These are phyloP conservation scores for Oryza glumipatula DNA, from an alignment of 176 grass and related monocot species.

Conservation along the genomic window DNA sequence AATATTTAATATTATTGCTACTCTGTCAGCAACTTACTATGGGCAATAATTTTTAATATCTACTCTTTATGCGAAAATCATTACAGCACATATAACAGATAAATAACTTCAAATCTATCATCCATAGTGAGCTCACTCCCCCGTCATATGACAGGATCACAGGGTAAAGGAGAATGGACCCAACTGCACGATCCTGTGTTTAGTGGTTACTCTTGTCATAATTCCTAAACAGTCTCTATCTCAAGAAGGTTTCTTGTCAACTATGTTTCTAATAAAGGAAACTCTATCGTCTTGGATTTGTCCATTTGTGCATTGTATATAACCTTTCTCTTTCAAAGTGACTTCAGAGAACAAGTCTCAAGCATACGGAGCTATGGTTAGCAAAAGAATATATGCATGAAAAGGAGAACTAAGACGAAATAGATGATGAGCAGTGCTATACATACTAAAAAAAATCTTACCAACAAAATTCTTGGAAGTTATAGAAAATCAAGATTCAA, in stretches of 20 bases:
- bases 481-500: background rate
- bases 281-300: background rate
- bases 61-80: background rate
- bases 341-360: slow-evolving; percentile 16
- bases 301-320: background rate
- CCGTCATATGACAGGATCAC: background rate
- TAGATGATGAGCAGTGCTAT: background rate
- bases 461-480: background rate
- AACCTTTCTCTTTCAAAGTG: background rate
- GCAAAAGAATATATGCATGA: background rate
- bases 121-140: background rate
- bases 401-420: background rate
- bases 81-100: slow-evolving; percentile 21
- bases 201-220: slow-evolving; percentile 6
- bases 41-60: background rate
- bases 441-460: background rate
- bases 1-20: background rate
- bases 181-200: slow-evolving; percentile 3
- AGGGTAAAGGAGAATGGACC: slow-evolving; percentile 10
- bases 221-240: slow-evolving; percentile 18
- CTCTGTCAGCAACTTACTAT: background rate
- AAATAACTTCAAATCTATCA: slow-evolving; percentile 24
- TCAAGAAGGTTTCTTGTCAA: background rate
- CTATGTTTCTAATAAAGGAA: background rate
- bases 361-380: slow-evolving; percentile 2